A percentile compares a stretch with the other conserved stretches of the same genome.
phyloP scores from a whole-genome alignment of 192 early-diverging fungal genomes.

The Linderina pennispora region DNA sequence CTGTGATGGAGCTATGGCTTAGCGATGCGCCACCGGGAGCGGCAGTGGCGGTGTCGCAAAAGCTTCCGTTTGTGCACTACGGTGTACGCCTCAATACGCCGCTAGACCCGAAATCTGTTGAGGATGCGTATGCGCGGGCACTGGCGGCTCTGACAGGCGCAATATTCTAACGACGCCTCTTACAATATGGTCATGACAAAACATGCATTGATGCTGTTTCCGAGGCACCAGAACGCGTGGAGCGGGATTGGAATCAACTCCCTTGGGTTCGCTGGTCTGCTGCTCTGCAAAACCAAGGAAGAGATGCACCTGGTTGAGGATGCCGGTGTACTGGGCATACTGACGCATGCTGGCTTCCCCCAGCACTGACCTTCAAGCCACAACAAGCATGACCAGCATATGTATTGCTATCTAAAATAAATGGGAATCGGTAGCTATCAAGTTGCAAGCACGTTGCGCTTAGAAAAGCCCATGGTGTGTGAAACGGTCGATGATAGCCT shows the following conservation, averaged over 20 bases:
- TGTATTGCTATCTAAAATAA: not conserved
- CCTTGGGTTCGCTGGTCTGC: conserved; percentile 58
- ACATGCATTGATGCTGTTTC: conserved; percentile 51
- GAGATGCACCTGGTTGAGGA: conserved; percentile 39
- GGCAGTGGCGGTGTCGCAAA: conserved; percentile 4
- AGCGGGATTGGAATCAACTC: conserved; percentile 52
- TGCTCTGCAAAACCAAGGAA: conserved; percentile 50
- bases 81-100: conserved; percentile 8
- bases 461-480: conserved; percentile 24
- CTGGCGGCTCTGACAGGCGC: conserved; percentile 7
- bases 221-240: conserved; percentile 36
- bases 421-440: not conserved
- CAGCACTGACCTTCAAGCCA: not conserved
- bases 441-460: not conserved
- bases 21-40: conserved; percentile 5
- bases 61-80: conserved; percentile 39
- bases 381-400: not conserved
- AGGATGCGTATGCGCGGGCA: conserved; percentile 11
- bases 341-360: conserved; percentile 39
- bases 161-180: conserved; percentile 23
- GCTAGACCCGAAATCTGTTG: too few relatives aligned
- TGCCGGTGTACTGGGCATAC: conserved; percentile 34
- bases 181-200: conserved; percentile 57
- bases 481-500: conserved; percentile 32
- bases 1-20: conserved; percentile 17